Evolutionary conservation across 345 rosid genomes (phyloP).

Genomic region (Cardamine chenopodiifolia): DNA sequence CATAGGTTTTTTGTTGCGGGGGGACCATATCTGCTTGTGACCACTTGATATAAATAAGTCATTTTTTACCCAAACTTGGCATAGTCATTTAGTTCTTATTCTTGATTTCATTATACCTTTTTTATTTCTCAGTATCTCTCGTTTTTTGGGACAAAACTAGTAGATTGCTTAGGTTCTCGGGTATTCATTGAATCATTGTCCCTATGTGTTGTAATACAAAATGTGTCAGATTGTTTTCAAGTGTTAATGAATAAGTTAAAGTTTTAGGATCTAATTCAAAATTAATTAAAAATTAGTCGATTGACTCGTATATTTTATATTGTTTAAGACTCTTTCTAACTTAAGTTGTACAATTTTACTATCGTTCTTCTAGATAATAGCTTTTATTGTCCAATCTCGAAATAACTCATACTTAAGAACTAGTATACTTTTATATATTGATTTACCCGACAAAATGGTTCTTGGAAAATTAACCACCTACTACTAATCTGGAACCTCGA

Average conservation of each 20-base stretch:
- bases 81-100: conserved; percentile 34
- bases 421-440: background rate
- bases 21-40: conserved; percentile 39
- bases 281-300: background rate
- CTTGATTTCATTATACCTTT: conserved; percentile 20
- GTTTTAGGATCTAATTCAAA: background rate
- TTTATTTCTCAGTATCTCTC: background rate
- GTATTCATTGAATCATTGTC: conserved; percentile 12
- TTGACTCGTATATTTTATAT: background rate
- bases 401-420: background rate
- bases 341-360: background rate
- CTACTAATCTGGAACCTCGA: no score
- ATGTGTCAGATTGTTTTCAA: background rate
- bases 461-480: background rate
- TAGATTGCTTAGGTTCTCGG: background rate
- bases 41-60: conserved; percentile 26
- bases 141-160: background rate
- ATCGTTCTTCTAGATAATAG: background rate
- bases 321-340: background rate
- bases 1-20: conserved; percentile 43
- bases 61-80: background rate
- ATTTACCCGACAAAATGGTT: no score
- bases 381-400: background rate
- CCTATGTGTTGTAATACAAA: conserved; percentile 8
- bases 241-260: background rate